Evolutionary conservation across 1,139 yeast species (phyloP), one percentile per base, ranked within the genome.

Genomic region (Blastobotrys aristatus): DNA sequence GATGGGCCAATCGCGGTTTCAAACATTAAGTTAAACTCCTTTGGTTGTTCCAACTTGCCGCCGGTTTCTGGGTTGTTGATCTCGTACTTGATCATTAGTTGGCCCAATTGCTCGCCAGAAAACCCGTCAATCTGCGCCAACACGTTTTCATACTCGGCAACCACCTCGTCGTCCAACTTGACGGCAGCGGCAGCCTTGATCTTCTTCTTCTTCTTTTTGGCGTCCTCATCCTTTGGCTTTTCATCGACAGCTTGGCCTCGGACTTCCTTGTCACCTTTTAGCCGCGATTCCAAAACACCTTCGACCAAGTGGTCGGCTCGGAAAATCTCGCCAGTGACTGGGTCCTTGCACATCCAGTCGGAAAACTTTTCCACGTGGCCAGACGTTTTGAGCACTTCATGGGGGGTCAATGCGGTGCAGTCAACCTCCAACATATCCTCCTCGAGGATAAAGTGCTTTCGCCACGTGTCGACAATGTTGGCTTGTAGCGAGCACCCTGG

Each of bases 371-470:
- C 98, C 55, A 94, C 98, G 69, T 94, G 99, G 60, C 99, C 99
- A 46, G 97, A 90, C 40, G 98, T 94, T 73, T 94, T 94, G 68
- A 94, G 77, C 40, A 94, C 98, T 66, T 94, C 98, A 63, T 87
- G 84, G 16, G 99, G 98, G 41, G 99, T 94, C 69, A 94, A 76
- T 88, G 92, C 90, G 51, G 98, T 88, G 68, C 95, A 84, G 73
- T 94, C 98, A 50, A 94, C 97, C 70, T 94, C 99, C 66, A 90
- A 79, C 97, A 94, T 94, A 64, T 92, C 97, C 72, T 94, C 99
- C 69, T 94, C 97, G 57, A 94, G 76, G 55, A 94, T 82, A 67
- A 94, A 94, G 71, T 94, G 99, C 70, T 90, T 92, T 75, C 97
- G 84, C 98, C 98, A 94, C 43, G 81, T 78, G 64, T 94, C 98